Percentiles rank a stretch among this genome's conserved stretches.
These are phyloP conservation scores for Ogataea nakhonphanomensis DNA, from an alignment of 805 yeast genomes.

Conservation along the genomic window DNA sequence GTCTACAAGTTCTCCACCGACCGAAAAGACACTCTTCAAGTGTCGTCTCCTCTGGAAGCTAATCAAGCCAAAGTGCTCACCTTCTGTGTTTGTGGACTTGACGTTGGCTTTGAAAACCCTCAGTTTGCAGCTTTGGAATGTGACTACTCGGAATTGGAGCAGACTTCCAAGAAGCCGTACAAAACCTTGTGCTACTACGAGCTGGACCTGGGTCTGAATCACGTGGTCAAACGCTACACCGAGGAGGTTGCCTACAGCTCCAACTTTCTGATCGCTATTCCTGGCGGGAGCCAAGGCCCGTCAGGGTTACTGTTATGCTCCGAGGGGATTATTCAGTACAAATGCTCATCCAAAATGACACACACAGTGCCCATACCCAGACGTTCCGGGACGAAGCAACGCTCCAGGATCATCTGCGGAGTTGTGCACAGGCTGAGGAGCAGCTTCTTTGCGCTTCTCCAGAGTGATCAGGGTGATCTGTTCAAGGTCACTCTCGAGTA, in stretches of 20 bases:
- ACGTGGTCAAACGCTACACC: constrained; percentile 54
- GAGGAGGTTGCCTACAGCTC: constrained; percentile 40
- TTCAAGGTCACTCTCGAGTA: constrained; percentile 60
- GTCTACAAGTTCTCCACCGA: constrained; percentile 61
- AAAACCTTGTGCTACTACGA: constrained; percentile 64
- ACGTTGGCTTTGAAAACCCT: constrained; percentile 81
- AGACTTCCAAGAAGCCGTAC: constrained; percentile 12
- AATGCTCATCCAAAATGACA: constrained; percentile 36
- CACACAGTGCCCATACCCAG: constrained; percentile 54
- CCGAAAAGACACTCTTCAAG: constrained; percentile 39
- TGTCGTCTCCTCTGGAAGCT: constrained; percentile 77
- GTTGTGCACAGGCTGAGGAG: constrained; percentile 64
- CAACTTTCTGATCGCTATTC: constrained; percentile 59
- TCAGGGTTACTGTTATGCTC: constrained; percentile 69
- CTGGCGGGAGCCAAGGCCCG: constrained; percentile 69
- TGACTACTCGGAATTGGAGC: constrained; percentile 39
- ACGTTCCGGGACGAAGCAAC: constrained; percentile 30
- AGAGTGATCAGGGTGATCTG: constrained; percentile 68
- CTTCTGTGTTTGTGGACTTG: constrained; percentile 54
- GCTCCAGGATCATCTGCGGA: constrained; percentile 46
- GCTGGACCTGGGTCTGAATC: constrained; percentile 81
- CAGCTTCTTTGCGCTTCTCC: constrained; percentile 65
- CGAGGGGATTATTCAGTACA: constrained; percentile 50
- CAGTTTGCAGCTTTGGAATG: constrained; percentile 77
- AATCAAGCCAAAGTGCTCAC: constrained; percentile 49